phyloP scores from a whole-genome alignment of 805 yeast species.

The Schwanniomyces occidentalis region DNA sequence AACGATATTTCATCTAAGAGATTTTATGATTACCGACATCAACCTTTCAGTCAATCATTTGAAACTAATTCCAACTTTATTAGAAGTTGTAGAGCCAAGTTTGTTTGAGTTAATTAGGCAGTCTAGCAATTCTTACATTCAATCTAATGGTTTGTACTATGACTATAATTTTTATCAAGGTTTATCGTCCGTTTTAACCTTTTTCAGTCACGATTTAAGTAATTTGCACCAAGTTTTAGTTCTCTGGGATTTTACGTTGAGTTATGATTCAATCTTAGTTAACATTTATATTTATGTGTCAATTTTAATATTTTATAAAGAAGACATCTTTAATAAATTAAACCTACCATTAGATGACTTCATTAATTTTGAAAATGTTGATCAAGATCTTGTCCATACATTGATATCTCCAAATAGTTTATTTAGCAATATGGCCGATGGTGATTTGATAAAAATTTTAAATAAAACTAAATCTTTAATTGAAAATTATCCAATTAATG shows the following conservation, averaged over 20 bases:
- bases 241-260: slow-evolving; percentile 70
- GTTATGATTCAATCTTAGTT: slow-evolving; percentile 53
- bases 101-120: slow-evolving; percentile 45
- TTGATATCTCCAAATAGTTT: slow-evolving; percentile 33
- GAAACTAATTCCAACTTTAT: slow-evolving; percentile 61
- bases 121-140: slow-evolving; percentile 22
- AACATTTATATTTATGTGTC: slow-evolving; percentile 64
- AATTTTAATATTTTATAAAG: slow-evolving; percentile 47
- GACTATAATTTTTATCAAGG: slow-evolving; percentile 55
- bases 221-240: slow-evolving; percentile 49
- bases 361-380: slow-evolving; percentile 18
- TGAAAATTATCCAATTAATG: slow-evolving; percentile 22
- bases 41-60: slow-evolving; percentile 67
- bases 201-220: slow-evolving; percentile 71
- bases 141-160: slow-evolving; percentile 26
- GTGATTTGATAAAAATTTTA: slow-evolving; percentile 26
- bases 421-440: slow-evolving; percentile 27
- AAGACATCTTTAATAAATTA: slow-evolving; percentile 36
- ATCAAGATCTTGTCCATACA: slow-evolving; percentile 35
- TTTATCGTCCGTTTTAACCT: slow-evolving; percentile 73
- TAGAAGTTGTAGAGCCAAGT: slow-evolving; percentile 48
- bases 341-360: slow-evolving; percentile 10
- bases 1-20: slow-evolving; percentile 67
- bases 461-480: slow-evolving; percentile 25
- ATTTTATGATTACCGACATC: slow-evolving; percentile 77